Percentiles rank a stretch among this genome's conserved stretches.
These are phyloP conservation scores for Penicillium sclerotigenum DNA, from an alignment of 2,329 filamentous ascomycete genomes.

Conservation along the genomic window DNA sequence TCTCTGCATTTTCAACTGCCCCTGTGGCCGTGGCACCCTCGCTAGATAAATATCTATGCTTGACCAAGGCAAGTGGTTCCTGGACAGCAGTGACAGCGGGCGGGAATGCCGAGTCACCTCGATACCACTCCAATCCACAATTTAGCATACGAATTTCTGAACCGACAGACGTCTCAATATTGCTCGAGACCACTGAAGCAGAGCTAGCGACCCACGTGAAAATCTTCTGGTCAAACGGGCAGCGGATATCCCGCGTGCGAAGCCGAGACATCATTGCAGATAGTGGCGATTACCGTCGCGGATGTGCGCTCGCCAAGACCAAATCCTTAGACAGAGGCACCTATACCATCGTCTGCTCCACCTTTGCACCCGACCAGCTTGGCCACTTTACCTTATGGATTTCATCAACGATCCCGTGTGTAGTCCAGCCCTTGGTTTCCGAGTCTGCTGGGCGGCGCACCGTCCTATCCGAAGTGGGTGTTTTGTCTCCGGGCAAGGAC, in stretches of 20 bases:
- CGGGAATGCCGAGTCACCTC: conserved; percentile 72
- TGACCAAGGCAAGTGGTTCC: conserved; percentile 57
- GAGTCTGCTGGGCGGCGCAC: conserved; percentile 74
- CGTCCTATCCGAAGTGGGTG: conserved; percentile 44
- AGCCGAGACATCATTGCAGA: conserved; percentile 74
- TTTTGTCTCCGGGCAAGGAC: conserved; percentile 54
- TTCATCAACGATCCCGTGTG: conserved; percentile 57
- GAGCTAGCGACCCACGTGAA: conserved; percentile 80
- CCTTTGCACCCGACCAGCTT: conserved; percentile 76
- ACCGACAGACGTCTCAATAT: conserved; percentile 63
- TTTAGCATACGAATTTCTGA: conserved; percentile 62
- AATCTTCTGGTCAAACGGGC: conserved; percentile 72
- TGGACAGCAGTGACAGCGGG: conserved; percentile 83
- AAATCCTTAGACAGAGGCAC: conserved; percentile 62
- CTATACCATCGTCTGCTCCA: conserved; percentile 88
- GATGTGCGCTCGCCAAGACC: conserved; percentile 68
- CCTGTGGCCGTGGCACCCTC: conserved; percentile 62
- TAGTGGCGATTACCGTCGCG: conserved; percentile 84
- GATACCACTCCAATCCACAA: conserved; percentile 84
- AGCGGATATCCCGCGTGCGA: conserved; percentile 66
- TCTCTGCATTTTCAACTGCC: conserved; percentile 73
- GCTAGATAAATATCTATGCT: conserved; percentile 56
- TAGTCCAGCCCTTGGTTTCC: conserved; percentile 60
- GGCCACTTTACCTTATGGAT: conserved; percentile 73
- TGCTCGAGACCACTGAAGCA: conserved; percentile 65